Percentiles rank a stretch among this genome's conserved stretches.
phyloP scores from a whole-genome alignment of 768 basidiomycete species.

The Chiua virens region DNA sequence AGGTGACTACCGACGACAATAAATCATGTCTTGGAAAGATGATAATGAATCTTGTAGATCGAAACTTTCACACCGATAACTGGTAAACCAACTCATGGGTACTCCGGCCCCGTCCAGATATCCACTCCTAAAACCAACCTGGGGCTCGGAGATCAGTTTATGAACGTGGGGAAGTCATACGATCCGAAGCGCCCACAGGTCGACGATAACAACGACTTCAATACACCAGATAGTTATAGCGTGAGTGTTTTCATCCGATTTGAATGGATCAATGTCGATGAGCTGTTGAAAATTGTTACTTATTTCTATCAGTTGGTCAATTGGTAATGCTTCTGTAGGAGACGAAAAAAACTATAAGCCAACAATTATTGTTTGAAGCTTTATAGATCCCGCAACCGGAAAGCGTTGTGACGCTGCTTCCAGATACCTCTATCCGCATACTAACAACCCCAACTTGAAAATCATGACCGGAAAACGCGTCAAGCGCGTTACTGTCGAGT shows the following conservation, averaged over 20 bases:
- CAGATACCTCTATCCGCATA: slow-evolving; percentile 35
- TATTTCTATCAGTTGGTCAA: slow-evolving; percentile 5
- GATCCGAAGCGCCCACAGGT: slow-evolving; percentile 46
- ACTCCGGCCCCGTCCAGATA: slow-evolving; percentile 30
- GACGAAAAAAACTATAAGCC: not conserved
- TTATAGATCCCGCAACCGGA: slow-evolving; percentile 44
- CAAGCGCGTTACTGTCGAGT: slow-evolving; percentile 39
- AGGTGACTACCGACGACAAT: slow-evolving; percentile 7
- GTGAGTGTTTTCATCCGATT: slow-evolving; percentile 7
- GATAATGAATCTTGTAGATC: no score
- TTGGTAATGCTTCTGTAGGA: slow-evolving; percentile 7
- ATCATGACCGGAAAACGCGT: slow-evolving; percentile 19
- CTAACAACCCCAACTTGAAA: slow-evolving; percentile 29
- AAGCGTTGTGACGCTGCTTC: slow-evolving; percentile 32
- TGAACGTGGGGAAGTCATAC: slow-evolving; percentile 44
- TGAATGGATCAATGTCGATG: no score
- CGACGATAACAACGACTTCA: slow-evolving; percentile 50
- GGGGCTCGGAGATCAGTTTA: slow-evolving; percentile 40
- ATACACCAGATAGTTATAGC: slow-evolving; percentile 18
- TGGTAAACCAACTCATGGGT: slow-evolving; percentile 33
- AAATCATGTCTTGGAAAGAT: no score
- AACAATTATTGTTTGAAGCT: slow-evolving; percentile 40
- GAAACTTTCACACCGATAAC: slow-evolving; percentile 35
- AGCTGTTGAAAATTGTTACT: not conserved
- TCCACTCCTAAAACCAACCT: slow-evolving; percentile 12